phyloP scores from a whole-genome alignment of 768 basidiomycete species.

The Antrodiella citrinella region DNA sequence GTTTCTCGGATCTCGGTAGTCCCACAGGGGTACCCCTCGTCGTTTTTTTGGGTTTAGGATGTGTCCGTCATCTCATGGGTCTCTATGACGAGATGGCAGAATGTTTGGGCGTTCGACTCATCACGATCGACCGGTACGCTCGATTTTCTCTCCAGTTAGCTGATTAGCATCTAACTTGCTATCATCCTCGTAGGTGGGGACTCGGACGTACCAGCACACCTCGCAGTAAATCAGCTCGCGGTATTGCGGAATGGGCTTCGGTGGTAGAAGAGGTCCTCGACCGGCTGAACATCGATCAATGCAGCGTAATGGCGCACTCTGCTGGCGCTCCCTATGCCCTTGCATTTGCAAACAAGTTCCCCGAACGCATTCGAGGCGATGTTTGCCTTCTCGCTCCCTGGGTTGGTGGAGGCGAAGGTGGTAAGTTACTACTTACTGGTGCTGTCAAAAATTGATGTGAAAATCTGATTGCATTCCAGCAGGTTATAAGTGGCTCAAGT shows the following conservation, averaged over 20 bases:
- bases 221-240: conserved; percentile 58
- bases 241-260: conserved; percentile 84
- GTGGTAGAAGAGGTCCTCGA: conserved; percentile 90
- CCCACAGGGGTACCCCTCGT: conserved; percentile 82
- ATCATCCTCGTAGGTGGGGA: conserved; percentile 64
- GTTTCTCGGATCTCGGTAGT: conserved; percentile 88
- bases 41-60: conserved; percentile 89
- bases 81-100: conserved; percentile 96
- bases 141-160: neutral
- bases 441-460: too few species aligned
- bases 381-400: conserved; percentile 90
- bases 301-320: conserved; percentile 90
- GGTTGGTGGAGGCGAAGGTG: conserved; percentile 86
- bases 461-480: conserved; percentile 32
- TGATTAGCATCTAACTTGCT: neutral
- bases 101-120: conserved; percentile 75
- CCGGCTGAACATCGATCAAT: conserved; percentile 63
- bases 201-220: conserved; percentile 76
- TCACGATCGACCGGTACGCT: conserved; percentile 84
- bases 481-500: conserved; percentile 95
- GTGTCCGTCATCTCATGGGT: conserved; percentile 91
- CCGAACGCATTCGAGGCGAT: conserved; percentile 72
- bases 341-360: conserved; percentile 72
- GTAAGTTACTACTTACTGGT: too few species aligned
- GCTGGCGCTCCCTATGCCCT: conserved; percentile 94